Evolutionary conservation across 2,329 filamentous ascomycete species (phyloP), one percentile per base, ranked within the genome.

Genomic region (Aspergillus jensenii): DNA sequence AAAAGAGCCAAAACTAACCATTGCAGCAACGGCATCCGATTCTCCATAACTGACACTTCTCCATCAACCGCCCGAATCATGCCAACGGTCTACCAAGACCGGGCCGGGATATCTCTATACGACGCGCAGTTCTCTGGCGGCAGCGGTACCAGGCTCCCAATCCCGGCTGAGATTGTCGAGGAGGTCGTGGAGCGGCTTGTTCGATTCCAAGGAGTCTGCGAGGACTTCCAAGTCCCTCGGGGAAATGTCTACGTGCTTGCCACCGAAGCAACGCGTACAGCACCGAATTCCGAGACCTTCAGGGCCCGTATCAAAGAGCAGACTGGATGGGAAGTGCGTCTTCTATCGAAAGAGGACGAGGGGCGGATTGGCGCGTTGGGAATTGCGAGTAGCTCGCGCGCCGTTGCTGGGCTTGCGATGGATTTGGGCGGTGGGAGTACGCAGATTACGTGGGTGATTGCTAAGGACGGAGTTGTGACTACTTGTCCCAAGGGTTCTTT

Each of bases 241-340:
- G 65, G 74, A 35, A 87, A 92, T 62, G 84, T 93, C 59, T 83
- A 84, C 19, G 84, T 96, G 9, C 84, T 97, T 43, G 93, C 92
- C 19, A 97, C 93, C 0, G 93, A 96, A 74, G 93, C 93, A 4
- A 95, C 93, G 71, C 86, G 93, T 45, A 90, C 87, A 23, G 91
- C 93, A 6, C 74, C 83, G 58, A 97, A 97, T 68, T 86, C 87
- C 0, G 79, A 78, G 19, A 82, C 85, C 1, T 91, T 95, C 75
- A 80, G 90, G 2, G 71, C 77, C 0, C 81, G 82, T 33, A 93
- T 97, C 62, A 78, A 81, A 44, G 71, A 79, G 3, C 78, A 79
- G 2, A 88, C 87, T 0, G 89, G 87, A 1, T 87, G 92, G 76
- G 79, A 80, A 1, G 89, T 96, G 1, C 82, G 85, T 50, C 81